A percentile compares a stretch with the other conserved stretches of the same genome.
Evolutionary conservation across 1,284 basidiomycete species (phyloP).

Genomic region (Sanghuangporus baumii): DNA sequence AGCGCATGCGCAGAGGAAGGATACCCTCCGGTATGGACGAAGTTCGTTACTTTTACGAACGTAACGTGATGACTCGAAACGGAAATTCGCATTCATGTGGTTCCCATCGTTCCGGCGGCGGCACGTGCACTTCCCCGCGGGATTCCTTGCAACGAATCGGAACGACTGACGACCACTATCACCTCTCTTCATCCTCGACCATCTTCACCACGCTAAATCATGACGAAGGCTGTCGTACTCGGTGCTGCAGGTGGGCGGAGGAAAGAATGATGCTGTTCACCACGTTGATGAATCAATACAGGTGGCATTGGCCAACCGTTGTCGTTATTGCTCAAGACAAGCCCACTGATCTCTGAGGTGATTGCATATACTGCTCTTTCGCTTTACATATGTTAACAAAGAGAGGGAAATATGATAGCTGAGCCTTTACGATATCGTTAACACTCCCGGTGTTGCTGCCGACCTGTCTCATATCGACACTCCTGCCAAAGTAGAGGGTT

Average conservation of each 20-base stretch:
- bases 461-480: slow-evolving; percentile 90
- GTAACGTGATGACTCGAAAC: no score
- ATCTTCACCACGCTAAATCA: slow-evolving; percentile 26
- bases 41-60: no score
- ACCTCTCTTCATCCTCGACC: slow-evolving; percentile 5
- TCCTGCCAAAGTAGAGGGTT: slow-evolving; percentile 75
- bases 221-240: slow-evolving; percentile 92
- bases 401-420: slow-evolving; percentile 40
- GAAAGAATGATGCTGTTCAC: not conserved
- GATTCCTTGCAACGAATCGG: not conserved
- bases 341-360: slow-evolving; percentile 77
- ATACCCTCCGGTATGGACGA: no score
- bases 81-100: not conserved
- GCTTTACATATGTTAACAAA: not conserved
- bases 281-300: slow-evolving; percentile 26
- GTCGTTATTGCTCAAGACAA: slow-evolving; percentile 84
- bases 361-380: slow-evolving; percentile 1
- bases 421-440: slow-evolving; percentile 92
- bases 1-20: no score
- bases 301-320: slow-evolving; percentile 92
- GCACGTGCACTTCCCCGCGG: not conserved
- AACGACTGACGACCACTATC: not conserved
- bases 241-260: slow-evolving; percentile 73
- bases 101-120: no score
- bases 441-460: slow-evolving; percentile 93